Percentiles rank a stretch among this genome's conserved stretches.
phyloP scores from a whole-genome alignment of 768 basidiomycete species.

The Suillus tomentosus region DNA sequence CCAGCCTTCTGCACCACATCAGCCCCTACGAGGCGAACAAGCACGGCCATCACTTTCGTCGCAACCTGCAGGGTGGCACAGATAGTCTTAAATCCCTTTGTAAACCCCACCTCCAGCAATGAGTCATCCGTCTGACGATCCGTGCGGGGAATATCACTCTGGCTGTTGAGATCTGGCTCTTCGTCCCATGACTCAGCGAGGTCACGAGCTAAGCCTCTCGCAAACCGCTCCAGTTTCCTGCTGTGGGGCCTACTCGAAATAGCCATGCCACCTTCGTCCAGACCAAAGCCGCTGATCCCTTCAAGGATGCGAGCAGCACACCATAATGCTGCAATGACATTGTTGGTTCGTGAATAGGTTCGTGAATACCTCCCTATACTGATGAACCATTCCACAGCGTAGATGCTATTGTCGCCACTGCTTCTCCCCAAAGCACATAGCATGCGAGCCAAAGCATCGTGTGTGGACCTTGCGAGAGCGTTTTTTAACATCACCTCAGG shows the following conservation, averaged over 20 bases:
- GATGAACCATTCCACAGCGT: constrained; percentile 83
- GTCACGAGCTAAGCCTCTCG: constrained; percentile 60
- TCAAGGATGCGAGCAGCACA: constrained; percentile 76
- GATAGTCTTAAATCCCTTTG: constrained; percentile 65
- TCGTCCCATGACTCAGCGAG: constrained; percentile 75
- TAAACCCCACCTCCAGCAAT: constrained; percentile 55
- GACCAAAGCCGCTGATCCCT: constrained; percentile 57
- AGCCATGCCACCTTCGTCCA: constrained; percentile 33
- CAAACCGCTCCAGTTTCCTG: constrained; percentile 63
- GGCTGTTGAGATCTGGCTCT: constrained; percentile 32
- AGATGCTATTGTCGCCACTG: constrained; percentile 68
- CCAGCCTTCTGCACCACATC: constrained; percentile 88
- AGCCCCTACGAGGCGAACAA: constrained; percentile 84
- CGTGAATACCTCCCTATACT: constrained; percentile 51
- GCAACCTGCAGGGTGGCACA: constrained; percentile 62
- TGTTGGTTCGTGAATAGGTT: constrained; percentile 39
- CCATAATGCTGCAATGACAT: constrained; percentile 79
- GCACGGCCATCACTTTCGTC: constrained; percentile 81
- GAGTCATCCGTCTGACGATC: constrained; percentile 34
- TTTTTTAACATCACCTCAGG: constrained; percentile 62
- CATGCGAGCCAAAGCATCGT: constrained; percentile 65
- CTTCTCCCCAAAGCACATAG: constrained; percentile 71
- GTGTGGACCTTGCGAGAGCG: constrained; percentile 51
- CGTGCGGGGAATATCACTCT: constrained; percentile 21
- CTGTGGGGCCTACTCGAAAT: constrained; percentile 31